A percentile compares a stretch with the other conserved stretches of the same genome.
phyloP scores from a whole-genome alignment of 495 filamentous ascomycete species.

The Annulohypoxylon maeteangense region DNA sequence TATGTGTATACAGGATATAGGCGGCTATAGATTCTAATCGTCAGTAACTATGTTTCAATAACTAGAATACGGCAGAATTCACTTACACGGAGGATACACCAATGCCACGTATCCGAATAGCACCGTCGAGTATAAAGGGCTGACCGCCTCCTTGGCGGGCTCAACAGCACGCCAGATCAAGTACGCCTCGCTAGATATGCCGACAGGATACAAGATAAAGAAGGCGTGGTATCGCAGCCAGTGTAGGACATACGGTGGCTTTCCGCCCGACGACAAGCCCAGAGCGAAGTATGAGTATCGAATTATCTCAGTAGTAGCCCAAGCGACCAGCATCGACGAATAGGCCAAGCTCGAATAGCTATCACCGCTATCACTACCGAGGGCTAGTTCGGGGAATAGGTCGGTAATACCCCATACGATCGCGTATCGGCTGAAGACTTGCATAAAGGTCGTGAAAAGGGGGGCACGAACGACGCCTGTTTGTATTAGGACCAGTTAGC shows the following conservation, averaged over 20 bases:
- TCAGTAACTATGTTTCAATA: neutral
- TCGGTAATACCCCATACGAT: slow-evolving; percentile 84
- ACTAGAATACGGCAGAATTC: neutral
- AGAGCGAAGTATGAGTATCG: slow-evolving; percentile 89
- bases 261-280: slow-evolving; percentile 64
- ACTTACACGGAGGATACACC: slow-evolving; percentile 84
- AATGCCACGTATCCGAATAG: slow-evolving; percentile 63
- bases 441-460: slow-evolving; percentile 84
- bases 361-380: slow-evolving; percentile 36
- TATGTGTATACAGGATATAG: slow-evolving; percentile 90
- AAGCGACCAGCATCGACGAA: slow-evolving; percentile 79
- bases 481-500: neutral
- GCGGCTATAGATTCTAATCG: slow-evolving; percentile 64
- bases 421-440: slow-evolving; percentile 83
- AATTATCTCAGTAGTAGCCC: slow-evolving; percentile 86
- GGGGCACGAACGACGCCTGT: slow-evolving; percentile 85
- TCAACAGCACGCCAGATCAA: slow-evolving; percentile 78
- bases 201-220: slow-evolving; percentile 89
- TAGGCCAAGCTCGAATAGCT: slow-evolving; percentile 57
- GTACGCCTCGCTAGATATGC: slow-evolving; percentile 85
- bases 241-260: slow-evolving; percentile 68
- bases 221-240: slow-evolving; percentile 97
- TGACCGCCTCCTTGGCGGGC: slow-evolving; percentile 61
- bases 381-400: slow-evolving; percentile 69
- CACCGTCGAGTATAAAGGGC: slow-evolving; percentile 61